These are phyloP conservation scores for Pythium brachiatum DNA, from an alignment of 352 stramenopile species.

Conservation along the genomic window DNA sequence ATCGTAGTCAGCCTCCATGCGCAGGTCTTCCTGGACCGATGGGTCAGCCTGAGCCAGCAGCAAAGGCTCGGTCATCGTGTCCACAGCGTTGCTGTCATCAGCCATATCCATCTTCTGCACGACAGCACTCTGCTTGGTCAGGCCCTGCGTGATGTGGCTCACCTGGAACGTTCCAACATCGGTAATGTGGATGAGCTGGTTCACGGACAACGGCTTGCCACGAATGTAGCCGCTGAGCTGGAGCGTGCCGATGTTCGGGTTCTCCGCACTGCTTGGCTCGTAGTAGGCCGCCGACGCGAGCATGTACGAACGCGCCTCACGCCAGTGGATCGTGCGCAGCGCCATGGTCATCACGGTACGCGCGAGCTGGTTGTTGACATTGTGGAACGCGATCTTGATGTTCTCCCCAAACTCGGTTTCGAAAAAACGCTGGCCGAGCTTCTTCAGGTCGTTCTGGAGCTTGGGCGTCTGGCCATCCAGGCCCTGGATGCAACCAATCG, in stretches of 20 bases:
- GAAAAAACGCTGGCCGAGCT: constrained; percentile 88
- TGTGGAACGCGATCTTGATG: constrained; percentile 76
- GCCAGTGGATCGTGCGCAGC: constrained; percentile 86
- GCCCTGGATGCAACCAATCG: constrained; percentile 83
- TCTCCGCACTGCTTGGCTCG: constrained; percentile 52
- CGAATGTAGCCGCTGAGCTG: constrained; percentile 95
- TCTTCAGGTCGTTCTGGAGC: constrained; percentile 72
- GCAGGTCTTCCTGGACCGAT: constrained; percentile 74
- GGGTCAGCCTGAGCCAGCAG: constrained; percentile 68
- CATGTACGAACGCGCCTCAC: constrained; percentile 86
- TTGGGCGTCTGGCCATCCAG: constrained; percentile 73
- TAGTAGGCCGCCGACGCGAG: constrained; percentile 66
- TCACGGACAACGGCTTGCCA: constrained; percentile 92
- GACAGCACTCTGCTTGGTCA: constrained; percentile 43
- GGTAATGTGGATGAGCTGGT: constrained; percentile 96
- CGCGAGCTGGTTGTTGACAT: constrained; percentile 76
- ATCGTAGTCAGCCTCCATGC: constrained; percentile 90
- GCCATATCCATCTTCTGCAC: constrained; percentile 39
- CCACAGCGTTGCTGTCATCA: constrained; percentile 24
- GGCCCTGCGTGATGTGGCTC: constrained; percentile 57
- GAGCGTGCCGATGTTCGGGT: constrained; percentile 58
- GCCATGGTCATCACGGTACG: constrained; percentile 80
- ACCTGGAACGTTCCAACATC: constrained; percentile 94
- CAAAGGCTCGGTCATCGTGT: constrained; percentile 23
- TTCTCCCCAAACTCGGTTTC: constrained; percentile 85